Percentiles rank a stretch among this genome's conserved stretches.
Conservation (phyloP, 1,284 basidiomycete species). For the Megacollybia platyphylla region DNA sequence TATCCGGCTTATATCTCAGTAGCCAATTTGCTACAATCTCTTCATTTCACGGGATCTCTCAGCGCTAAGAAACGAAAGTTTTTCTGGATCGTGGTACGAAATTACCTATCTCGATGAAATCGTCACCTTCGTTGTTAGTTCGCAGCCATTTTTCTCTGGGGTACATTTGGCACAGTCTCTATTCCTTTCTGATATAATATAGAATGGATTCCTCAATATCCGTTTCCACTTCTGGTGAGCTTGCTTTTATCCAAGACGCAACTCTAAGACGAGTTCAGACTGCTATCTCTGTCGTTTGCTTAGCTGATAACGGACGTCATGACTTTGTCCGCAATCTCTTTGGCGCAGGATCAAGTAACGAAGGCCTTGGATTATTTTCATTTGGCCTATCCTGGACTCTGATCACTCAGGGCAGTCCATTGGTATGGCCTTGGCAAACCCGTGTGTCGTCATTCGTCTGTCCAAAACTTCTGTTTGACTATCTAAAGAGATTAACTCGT, state of each 20-base stretch:
- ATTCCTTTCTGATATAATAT: neutral
- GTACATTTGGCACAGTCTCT: neutral
- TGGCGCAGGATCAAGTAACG: conserved; percentile 38
- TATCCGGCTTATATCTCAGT: conserved; percentile 39
- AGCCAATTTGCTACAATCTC: conserved; percentile 36
- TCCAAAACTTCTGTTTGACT: conserved; percentile 3
- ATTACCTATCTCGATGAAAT: neutral
- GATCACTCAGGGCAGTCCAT: conserved; percentile 37
- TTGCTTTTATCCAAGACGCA: neutral
- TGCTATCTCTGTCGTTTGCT: conserved; percentile 35
- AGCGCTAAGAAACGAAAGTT: conserved; percentile 37
- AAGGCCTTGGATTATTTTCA: conserved; percentile 35
- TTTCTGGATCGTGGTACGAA: conserved; percentile 39
- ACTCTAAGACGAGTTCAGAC: conserved; percentile 16
- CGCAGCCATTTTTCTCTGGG: conserved; percentile 34
- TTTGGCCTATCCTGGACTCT: conserved; percentile 40
- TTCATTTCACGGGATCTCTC: conserved; percentile 36
- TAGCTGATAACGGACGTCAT: conserved; percentile 33
- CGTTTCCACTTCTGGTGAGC: conserved; percentile 17
- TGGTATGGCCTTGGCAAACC: conserved; percentile 41
- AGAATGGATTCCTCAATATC: conserved; percentile 33
- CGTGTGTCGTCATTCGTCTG: conserved; percentile 19
- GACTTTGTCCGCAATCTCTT: conserved; percentile 34
- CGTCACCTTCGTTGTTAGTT: conserved; percentile 15
- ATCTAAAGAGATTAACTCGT: conserved; percentile 23